Evolutionary conservation across 2,329 filamentous ascomycete genomes (phyloP).

Genomic region (Annulohypoxylon truncatum): DNA sequence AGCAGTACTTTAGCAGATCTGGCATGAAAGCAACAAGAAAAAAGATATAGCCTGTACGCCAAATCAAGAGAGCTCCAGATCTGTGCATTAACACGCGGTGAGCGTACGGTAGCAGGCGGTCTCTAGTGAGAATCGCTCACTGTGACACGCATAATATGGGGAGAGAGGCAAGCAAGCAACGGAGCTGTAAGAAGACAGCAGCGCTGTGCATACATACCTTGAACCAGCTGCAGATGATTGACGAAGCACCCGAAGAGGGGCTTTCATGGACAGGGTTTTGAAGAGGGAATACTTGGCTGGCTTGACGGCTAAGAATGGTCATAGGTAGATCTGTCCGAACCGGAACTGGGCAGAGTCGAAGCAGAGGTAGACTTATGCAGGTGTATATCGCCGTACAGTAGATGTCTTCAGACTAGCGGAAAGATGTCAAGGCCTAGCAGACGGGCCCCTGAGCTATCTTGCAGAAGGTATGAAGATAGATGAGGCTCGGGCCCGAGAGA

Average conservation of each 20-base stretch:
- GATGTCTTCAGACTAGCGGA: conserved; percentile 17
- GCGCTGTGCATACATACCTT: conserved; percentile 11
- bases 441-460: conserved; percentile 41
- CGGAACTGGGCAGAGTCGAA: conserved; percentile 28
- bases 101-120: conserved; percentile 9
- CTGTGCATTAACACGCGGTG: conserved; percentile 14
- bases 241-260: conserved; percentile 36
- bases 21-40: conserved; percentile 14
- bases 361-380: conserved; percentile 36
- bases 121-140: background rate
- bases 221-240: conserved; percentile 22
- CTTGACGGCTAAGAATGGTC: conserved; percentile 20
- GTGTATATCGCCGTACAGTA: conserved; percentile 21
- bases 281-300: conserved; percentile 23
- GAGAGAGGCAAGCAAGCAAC: conserved; percentile 10
- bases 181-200: conserved; percentile 15
- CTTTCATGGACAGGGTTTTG: conserved; percentile 31
- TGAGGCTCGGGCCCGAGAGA: conserved; percentile 38
- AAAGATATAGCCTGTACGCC: background rate
- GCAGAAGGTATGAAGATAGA: conserved; percentile 31
- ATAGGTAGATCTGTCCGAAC: conserved; percentile 24
- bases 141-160: conserved; percentile 1
- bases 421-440: conserved; percentile 16
- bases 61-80: conserved; percentile 7
- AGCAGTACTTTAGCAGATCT: conserved; percentile 25